Conservation (phyloP, 2,329 filamentous ascomycete genomes). For the Aspergillus latus region DNA sequence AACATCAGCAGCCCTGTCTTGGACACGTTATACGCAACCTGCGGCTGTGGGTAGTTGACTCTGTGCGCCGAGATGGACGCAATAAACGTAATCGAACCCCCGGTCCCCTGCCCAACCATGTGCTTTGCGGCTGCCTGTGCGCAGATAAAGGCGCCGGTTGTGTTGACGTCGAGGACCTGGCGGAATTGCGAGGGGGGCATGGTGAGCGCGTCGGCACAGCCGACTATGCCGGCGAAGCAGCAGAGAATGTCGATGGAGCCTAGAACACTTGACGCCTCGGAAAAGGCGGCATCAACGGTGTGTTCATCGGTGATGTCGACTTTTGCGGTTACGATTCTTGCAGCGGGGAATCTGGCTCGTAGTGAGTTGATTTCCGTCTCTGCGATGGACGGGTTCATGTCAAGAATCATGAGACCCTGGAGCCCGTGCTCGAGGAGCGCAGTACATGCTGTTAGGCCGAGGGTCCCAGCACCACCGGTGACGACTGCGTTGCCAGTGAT, state of each 20-base stretch:
- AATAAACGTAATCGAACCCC: constrained; percentile 65
- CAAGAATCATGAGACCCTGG: constrained; percentile 61
- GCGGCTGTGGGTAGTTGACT: constrained; percentile 71
- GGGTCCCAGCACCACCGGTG: constrained; percentile 65
- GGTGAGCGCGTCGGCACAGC: constrained; percentile 60
- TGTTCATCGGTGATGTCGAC: constrained; percentile 61
- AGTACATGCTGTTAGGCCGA: constrained; percentile 58
- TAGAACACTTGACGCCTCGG: constrained; percentile 10
- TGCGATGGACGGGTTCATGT: constrained; percentile 42
- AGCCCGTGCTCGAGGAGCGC: constrained; percentile 69
- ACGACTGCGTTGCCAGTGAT: constrained; percentile 40
- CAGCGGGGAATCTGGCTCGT: constrained; percentile 54
- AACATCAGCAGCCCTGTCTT: constrained; percentile 67
- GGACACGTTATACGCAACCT: constrained; percentile 68
- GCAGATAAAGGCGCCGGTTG: constrained; percentile 67
- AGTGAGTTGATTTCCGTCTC: constrained; percentile 48
- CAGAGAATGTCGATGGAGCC: constrained; percentile 55
- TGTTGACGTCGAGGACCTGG: constrained; percentile 68
- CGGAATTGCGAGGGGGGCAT: constrained; percentile 60
- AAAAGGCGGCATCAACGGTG: constrained; percentile 16
- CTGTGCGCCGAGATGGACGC: constrained; percentile 67
- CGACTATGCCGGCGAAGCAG: constrained; percentile 69
- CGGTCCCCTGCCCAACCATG: constrained; percentile 32
- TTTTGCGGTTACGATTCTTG: constrained; percentile 51
- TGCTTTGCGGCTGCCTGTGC: constrained; percentile 62